Conservation (phyloP, 345 rosid genomes). For the Aquilaria sinensis region DNA sequence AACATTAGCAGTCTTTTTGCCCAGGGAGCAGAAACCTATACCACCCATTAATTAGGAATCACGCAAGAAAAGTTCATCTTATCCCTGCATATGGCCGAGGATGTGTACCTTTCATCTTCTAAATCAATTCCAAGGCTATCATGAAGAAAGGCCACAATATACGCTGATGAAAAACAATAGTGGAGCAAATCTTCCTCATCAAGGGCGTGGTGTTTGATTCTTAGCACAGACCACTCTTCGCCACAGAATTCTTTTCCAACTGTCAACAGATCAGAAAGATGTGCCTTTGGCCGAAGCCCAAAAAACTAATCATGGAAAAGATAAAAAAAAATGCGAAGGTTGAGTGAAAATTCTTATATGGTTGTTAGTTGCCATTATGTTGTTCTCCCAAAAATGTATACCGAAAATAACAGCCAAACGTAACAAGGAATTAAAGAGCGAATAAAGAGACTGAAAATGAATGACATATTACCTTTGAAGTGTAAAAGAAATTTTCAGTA, state of each 20-base stretch:
- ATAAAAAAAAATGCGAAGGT: conserved; percentile 7
- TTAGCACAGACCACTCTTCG: conserved; percentile 76
- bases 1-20: no score
- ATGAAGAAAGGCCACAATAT: conserved; percentile 80
- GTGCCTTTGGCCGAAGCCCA: conserved; percentile 44
- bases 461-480: conserved; percentile 59
- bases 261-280: conserved; percentile 52
- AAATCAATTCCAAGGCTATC: conserved; percentile 66
- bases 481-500: conserved; percentile 78
- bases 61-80: no score
- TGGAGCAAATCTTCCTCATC: conserved; percentile 55
- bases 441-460: neutral
- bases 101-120: conserved; percentile 36
- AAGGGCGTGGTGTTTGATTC: conserved; percentile 43
- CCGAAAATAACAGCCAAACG: neutral
- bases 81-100: neutral
- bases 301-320: conserved; percentile 52
- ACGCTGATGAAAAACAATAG: conserved; percentile 91
- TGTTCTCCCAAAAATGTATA: conserved; percentile 5
- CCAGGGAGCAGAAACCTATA: no score
- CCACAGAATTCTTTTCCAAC: conserved; percentile 73
- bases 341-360: neutral
- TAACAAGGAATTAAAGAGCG: neutral
- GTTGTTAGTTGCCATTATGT: neutral
- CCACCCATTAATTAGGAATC: no score